These are phyloP conservation scores for Coprinopsis strossmayeri DNA, from an alignment of 768 basidiomycete genomes.

Conservation along the genomic window DNA sequence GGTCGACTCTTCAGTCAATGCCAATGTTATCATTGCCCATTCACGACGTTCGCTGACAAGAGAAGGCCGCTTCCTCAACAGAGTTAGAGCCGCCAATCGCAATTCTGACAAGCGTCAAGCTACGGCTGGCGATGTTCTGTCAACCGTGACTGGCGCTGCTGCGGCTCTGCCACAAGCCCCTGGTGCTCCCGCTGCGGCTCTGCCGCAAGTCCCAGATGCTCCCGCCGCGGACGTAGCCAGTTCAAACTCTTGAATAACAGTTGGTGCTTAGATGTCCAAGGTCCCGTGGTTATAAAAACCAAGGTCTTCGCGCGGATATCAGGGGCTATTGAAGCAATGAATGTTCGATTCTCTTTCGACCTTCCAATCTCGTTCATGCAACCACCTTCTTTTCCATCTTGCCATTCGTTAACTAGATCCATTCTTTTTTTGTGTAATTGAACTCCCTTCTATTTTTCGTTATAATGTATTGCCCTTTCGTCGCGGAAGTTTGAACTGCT, in stretches of 20 bases:
- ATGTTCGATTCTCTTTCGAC: no score
- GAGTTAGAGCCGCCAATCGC: not conserved
- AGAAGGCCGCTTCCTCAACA: not conserved
- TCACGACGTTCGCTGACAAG: not conserved
- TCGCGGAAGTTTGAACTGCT: no score
- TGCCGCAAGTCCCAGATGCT: not conserved
- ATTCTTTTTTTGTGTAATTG: conserved; percentile 15
- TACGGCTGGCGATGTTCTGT: not conserved
- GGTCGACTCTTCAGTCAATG: no score
- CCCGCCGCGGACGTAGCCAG: not conserved
- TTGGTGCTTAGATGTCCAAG: no score
- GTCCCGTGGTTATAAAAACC: no score
- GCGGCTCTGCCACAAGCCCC: not conserved
- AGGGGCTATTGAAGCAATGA: no score
- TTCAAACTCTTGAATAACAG: no score
- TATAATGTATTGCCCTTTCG: no score
- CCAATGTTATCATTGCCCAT: no score
- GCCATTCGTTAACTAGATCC: not conserved
- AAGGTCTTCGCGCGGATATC: no score
- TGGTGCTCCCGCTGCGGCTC: not conserved
- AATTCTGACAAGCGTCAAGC: not conserved
- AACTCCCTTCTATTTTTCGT: no score
- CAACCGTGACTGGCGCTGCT: not conserved
- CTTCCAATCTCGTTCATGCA: no score
- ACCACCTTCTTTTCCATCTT: not conserved